Evolutionary conservation across 805 yeast genomes (phyloP).

Genomic region (Saccharomycopsis sp.): DNA sequence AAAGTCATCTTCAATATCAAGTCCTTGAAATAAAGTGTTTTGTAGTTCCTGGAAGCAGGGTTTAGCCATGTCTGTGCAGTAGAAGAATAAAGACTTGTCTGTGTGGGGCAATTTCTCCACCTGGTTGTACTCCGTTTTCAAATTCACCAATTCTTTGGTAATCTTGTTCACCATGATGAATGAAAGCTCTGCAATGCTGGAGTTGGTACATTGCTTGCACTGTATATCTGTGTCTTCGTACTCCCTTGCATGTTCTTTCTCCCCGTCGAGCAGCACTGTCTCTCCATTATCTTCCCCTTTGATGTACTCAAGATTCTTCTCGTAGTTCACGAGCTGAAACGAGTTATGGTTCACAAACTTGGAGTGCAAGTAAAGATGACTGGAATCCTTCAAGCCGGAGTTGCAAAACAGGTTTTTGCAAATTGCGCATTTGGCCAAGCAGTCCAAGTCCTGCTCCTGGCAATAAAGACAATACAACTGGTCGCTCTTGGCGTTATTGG

Average conservation of each 20-base stretch:
- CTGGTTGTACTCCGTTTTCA: constrained; percentile 13
- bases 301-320: constrained; percentile 7
- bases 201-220: constrained; percentile 11
- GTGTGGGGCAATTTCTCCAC: constrained; percentile 7
- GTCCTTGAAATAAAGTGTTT: constrained; percentile 9
- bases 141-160: constrained; percentile 17
- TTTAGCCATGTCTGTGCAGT: constrained; percentile 4
- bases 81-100: constrained; percentile 17
- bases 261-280: too few species aligned
- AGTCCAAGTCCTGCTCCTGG: constrained; percentile 14
- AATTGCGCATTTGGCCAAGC: constrained; percentile 12
- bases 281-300: neutral
- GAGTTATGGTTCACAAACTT: constrained; percentile 14
- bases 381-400: constrained; percentile 17
- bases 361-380: constrained; percentile 18
- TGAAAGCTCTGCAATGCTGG: constrained; percentile 5
- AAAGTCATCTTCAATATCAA: constrained; percentile 20
- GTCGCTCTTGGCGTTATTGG: neutral
- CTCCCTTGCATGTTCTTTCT: neutral
- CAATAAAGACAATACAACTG: constrained; percentile 17
- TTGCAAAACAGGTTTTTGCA: constrained; percentile 19
- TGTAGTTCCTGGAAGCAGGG: constrained; percentile 12
- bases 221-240: constrained; percentile 1
- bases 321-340: constrained; percentile 16
- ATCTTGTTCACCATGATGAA: constrained; percentile 14